Percentiles rank a stretch among this genome's conserved stretches.
phyloP scores from a whole-genome alignment of 225 moss, liverwort and hornwort genomes.

The Pleurozium schreberi region DNA sequence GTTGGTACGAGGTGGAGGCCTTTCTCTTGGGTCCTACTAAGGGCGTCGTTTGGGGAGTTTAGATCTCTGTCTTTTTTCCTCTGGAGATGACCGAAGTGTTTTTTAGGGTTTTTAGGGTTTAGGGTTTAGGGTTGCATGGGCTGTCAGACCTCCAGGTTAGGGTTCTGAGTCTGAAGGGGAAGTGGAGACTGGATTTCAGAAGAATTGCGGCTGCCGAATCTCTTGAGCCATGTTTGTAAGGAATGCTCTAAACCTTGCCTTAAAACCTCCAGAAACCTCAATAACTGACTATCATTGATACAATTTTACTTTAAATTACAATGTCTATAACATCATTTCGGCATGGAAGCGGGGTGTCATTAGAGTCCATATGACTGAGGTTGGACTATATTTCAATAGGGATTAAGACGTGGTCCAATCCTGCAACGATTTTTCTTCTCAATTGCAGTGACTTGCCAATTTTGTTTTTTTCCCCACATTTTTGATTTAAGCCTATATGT shows the following conservation, averaged over 20 bases:
- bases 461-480: neutral
- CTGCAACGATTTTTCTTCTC: neutral
- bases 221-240: neutral
- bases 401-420: neutral
- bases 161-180: neutral
- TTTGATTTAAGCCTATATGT: neutral
- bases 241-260: neutral
- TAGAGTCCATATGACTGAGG: neutral
- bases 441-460: neutral
- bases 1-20: conserved; percentile 80
- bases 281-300: neutral
- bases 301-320: neutral
- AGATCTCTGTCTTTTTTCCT: neutral
- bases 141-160: neutral
- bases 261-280: neutral
- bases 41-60: neutral
- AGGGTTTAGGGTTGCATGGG: neutral
- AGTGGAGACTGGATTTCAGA: neutral
- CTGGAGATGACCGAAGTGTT: neutral
- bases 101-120: neutral
- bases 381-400: neutral
- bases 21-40: conserved; percentile 46
- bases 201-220: neutral
- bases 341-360: neutral
- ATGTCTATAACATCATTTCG: neutral